Conservation (phyloP, 768 basidiomycete genomes). For the Suillus bovinus region DNA sequence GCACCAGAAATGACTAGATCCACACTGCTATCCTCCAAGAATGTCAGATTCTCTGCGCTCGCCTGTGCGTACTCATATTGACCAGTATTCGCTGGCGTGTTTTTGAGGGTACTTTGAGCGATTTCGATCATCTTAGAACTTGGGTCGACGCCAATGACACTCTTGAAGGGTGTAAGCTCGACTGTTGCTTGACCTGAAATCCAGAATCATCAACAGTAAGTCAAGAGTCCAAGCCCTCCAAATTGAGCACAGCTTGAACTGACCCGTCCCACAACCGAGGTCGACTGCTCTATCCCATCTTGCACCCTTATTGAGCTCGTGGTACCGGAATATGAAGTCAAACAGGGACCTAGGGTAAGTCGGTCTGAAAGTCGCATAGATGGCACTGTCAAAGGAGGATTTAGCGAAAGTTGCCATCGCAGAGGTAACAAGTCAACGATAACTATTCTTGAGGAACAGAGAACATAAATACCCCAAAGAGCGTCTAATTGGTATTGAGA, state of each 20-base stretch:
- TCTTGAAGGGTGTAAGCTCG: slow-evolving; percentile 53
- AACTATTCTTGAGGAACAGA: not conserved
- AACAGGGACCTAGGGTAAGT: slow-evolving; percentile 71
- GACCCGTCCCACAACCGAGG: slow-evolving; percentile 83
- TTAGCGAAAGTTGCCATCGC: slow-evolving; percentile 79
- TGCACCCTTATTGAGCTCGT: slow-evolving; percentile 30
- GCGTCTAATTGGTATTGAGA: not conserved
- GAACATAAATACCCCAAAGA: not conserved
- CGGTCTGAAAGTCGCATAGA: slow-evolving; percentile 70
- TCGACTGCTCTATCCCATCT: slow-evolving; percentile 66
- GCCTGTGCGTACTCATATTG: slow-evolving; percentile 39
- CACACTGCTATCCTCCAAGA: slow-evolving; percentile 50
- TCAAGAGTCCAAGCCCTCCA: not conserved
- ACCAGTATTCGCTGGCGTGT: slow-evolving; percentile 20
- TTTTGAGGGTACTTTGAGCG: slow-evolving; percentile 37
- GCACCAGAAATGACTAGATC: slow-evolving; percentile 71
- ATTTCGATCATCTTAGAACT: slow-evolving; percentile 66
- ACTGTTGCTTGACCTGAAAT: slow-evolving; percentile 67
- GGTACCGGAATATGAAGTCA: slow-evolving; percentile 62
- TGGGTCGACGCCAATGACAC: slow-evolving; percentile 72
- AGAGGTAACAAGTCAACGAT: not conserved
- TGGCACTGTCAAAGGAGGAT: slow-evolving; percentile 61
- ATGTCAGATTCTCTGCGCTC: slow-evolving; percentile 55
- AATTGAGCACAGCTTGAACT: slow-evolving; percentile 9
- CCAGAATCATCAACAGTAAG: not conserved